A percentile compares a stretch with the other conserved stretches of the same genome.
Conservation (phyloP, 139 green algal species). For the Coccomyxa sp. region DNA sequence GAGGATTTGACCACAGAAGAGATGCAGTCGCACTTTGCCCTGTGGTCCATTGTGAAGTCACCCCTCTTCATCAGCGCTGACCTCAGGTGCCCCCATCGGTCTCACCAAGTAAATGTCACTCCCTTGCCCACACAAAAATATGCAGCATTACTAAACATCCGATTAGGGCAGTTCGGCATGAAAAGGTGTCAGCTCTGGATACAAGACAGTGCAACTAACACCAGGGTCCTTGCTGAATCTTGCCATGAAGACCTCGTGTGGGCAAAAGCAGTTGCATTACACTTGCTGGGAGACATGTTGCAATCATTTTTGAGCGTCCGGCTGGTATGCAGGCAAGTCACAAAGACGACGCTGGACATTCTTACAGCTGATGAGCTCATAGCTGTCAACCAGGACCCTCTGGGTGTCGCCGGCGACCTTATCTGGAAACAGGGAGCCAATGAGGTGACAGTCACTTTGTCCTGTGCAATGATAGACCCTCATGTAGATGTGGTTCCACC, state of each 20-base stretch:
- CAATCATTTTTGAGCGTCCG: too few species aligned
- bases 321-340: slow-evolving; percentile 1
- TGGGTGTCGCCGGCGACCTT: slow-evolving; percentile 56
- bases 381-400: slow-evolving; percentile 55
- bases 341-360: slow-evolving; percentile 21
- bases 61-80: slow-evolving; percentile 63
- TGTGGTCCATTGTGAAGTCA: slow-evolving; percentile 61
- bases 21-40: slow-evolving; percentile 53
- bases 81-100: slow-evolving; percentile 16
- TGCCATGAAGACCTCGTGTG: background rate
- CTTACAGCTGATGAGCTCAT: slow-evolving; percentile 46
- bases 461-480: background rate
- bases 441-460: slow-evolving; percentile 8
- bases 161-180: too few species aligned
- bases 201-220: background rate
- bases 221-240: background rate
- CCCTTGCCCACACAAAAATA: background rate
- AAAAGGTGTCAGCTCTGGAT: background rate
- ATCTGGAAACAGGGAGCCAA: slow-evolving; percentile 42
- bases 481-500: background rate
- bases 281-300: too few species aligned
- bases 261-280: background rate
- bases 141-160: background rate
- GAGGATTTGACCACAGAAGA: slow-evolving; percentile 28
- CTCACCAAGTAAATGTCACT: background rate